Evolutionary conservation across 208 protist genomes (phyloP).

Genomic region (Acanthamoeba culbertsoni): DNA sequence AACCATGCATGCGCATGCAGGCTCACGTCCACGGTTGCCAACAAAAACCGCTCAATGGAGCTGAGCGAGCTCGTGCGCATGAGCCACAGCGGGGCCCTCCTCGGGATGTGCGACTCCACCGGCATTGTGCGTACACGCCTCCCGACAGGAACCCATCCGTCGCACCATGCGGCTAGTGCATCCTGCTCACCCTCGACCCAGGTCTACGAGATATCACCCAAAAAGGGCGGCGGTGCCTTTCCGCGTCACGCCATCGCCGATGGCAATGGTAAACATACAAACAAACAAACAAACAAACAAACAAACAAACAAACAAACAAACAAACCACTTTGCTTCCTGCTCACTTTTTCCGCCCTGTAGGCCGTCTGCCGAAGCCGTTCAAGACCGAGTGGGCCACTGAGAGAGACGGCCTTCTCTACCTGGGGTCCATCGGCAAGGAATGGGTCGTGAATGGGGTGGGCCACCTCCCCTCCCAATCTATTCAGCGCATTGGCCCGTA

Average conservation of each 20-base stretch:
- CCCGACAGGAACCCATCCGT: background rate
- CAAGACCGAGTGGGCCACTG: constrained; percentile 77
- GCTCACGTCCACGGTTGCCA: constrained; percentile 49
- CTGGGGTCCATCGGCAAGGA: constrained; percentile 79
- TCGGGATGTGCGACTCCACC: constrained; percentile 56
- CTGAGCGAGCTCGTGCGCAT: constrained; percentile 50
- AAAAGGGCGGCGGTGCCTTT: background rate
- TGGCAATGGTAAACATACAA: constrained; percentile 2
- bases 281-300: no score
- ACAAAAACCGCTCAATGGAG: constrained; percentile 59
- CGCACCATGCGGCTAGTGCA: no score
- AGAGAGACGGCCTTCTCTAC: constrained; percentile 73
- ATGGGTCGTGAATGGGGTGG: constrained; percentile 66
- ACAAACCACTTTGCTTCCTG: background rate
- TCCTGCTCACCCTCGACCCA: no score
- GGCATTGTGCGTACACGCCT: constrained; percentile 42
- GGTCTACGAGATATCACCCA: constrained; percentile 52
- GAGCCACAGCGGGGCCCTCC: background rate
- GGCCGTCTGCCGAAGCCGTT: constrained; percentile 33
- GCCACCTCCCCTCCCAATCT: background rate
- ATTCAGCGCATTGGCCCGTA: background rate
- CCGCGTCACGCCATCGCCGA: constrained; percentile 51
- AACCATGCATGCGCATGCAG: background rate
- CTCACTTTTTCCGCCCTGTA: background rate
- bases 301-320: no score